phyloP scores from a whole-genome alignment of 441 rosid genomes.

The Brassica balearica region DNA sequence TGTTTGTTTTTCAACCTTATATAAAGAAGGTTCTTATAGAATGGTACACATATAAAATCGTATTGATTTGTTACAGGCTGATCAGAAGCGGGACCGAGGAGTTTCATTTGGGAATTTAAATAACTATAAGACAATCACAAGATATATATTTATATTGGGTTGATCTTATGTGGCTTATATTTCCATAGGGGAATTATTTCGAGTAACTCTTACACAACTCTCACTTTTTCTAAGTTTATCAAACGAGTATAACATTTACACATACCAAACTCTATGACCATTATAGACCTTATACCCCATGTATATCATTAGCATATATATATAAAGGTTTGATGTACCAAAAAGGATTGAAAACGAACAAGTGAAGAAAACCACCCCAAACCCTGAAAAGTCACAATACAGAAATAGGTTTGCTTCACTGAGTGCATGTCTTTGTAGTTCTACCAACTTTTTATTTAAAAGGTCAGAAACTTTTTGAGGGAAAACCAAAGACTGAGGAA shows the following conservation, averaged over 20 bases:
- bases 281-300: not conserved
- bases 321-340: too few species aligned
- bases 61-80: not conserved
- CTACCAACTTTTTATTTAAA: constrained; percentile 31
- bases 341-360: not conserved
- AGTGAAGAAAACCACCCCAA: not conserved
- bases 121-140: not conserved
- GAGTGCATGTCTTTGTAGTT: constrained; percentile 36
- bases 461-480: constrained; percentile 34
- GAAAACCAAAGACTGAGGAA: constrained; percentile 27
- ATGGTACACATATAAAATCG: constrained; percentile 1
- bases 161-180: constrained; percentile 1
- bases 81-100: not conserved
- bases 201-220: not conserved
- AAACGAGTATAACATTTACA: not conserved
- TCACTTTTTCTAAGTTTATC: constrained; percentile 4
- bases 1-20: not conserved
- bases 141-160: not conserved
- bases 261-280: not conserved
- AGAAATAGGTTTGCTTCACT: constrained; percentile 31
- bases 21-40: not conserved
- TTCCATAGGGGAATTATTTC: not conserved
- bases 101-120: not conserved
- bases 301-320: not conserved
- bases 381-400: constrained; percentile 14